A percentile compares a stretch with the other conserved stretches of the same genome.
phyloP scores from a whole-genome alignment of 176 grass and related monocot species.

The Alopecurus myosuroides region DNA sequence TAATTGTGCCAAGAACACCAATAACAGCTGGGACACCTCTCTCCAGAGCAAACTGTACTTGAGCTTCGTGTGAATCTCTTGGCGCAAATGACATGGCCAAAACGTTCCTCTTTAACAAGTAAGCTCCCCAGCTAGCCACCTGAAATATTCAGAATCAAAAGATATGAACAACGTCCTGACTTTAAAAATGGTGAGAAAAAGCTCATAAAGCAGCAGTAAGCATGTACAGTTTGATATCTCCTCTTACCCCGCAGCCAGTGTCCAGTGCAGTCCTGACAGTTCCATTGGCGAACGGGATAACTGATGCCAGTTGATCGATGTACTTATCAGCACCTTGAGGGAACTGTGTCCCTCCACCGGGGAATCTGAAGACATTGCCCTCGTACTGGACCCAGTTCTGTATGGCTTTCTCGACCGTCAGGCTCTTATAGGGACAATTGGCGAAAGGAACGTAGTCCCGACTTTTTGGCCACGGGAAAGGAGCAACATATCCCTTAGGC shows the following conservation, averaged over 20 bases:
- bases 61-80: constrained; percentile 91
- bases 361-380: constrained; percentile 88
- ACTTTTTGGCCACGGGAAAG: constrained; percentile 91
- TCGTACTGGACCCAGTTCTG: constrained; percentile 97
- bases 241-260: constrained; percentile 89
- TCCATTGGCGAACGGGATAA: constrained; percentile 79
- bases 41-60: constrained; percentile 96
- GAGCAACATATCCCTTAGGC: constrained; percentile 77
- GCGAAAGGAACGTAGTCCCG: constrained; percentile 86
- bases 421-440: constrained; percentile 91
- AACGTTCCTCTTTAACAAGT: constrained; percentile 85
- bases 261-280: constrained; percentile 90
- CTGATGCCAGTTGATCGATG: constrained; percentile 82
- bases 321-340: constrained; percentile 94
- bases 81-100: constrained; percentile 96
- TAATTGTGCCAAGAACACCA: constrained; percentile 81
- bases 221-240: not conserved
- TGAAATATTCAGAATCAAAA: constrained; percentile 33
- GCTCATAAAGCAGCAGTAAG: not conserved
- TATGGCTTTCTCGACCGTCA: constrained; percentile 94
- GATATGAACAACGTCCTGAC: not conserved
- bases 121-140: constrained; percentile 97
- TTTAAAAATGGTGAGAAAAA: not conserved
- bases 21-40: constrained; percentile 91
- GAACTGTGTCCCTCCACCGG: constrained; percentile 91